Conservation (phyloP, 371 early-diverging fungal genomes). For the Mucor velutinosus region DNA sequence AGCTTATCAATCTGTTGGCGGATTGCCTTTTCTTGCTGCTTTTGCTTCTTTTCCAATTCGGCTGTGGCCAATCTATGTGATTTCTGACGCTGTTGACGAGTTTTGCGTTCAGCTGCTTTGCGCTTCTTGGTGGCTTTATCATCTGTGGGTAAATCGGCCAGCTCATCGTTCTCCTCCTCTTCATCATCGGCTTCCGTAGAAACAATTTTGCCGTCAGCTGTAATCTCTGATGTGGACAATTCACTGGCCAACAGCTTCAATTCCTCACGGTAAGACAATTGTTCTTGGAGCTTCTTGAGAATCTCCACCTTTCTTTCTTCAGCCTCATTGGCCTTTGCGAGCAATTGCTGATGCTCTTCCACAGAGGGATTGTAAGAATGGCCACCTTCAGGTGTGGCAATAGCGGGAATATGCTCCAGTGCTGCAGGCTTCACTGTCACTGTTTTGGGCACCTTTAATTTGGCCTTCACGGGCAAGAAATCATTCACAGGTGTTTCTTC, state of each 20-base stretch:
- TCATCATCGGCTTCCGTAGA: conserved; percentile 53
- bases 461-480: conserved; percentile 9
- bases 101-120: conserved; percentile 49
- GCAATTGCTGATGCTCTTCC: conserved; percentile 73
- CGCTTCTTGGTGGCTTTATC: conserved; percentile 44
- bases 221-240: conserved; percentile 9
- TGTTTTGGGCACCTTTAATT: conserved; percentile 58
- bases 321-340: conserved; percentile 52
- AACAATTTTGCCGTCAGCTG: conserved; percentile 35
- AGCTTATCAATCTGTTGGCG: conserved; percentile 58
- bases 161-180: conserved; percentile 43
- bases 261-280: conserved; percentile 51
- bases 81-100: conserved; percentile 36
- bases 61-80: conserved; percentile 26
- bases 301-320: conserved; percentile 53
- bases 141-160: conserved; percentile 35
- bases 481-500: conserved; percentile 12
- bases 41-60: conserved; percentile 29
- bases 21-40: conserved; percentile 50
- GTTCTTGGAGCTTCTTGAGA: conserved; percentile 49
- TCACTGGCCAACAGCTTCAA: conserved; percentile 52
- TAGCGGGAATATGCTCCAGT: conserved; percentile 59
- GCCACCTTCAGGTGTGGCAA: conserved; percentile 81
- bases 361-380: conserved; percentile 89
- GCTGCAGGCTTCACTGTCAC: conserved; percentile 51